phyloP scores from a whole-genome alignment of 352 stramenopile genomes.

The Phytophthora uliginosa region DNA sequence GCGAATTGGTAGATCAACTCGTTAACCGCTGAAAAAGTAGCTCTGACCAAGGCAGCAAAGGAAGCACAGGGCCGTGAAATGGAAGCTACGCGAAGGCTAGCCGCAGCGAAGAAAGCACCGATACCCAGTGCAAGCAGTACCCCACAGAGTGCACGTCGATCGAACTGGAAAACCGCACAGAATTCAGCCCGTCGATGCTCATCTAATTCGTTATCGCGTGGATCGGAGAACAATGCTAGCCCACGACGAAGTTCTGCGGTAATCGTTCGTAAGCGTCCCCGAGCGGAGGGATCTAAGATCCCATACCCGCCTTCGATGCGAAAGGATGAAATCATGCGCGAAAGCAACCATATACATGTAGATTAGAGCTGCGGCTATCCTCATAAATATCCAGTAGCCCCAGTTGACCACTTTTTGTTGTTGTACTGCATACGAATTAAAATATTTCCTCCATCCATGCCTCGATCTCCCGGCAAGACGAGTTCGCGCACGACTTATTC shows the following conservation, averaged over 20 bases:
- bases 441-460: not conserved
- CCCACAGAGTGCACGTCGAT: not conserved
- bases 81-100: constrained; percentile 55
- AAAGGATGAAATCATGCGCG: not conserved
- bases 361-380: not conserved
- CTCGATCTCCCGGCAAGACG: not conserved
- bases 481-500: not conserved
- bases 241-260: not conserved
- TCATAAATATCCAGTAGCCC: not conserved
- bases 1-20: constrained; percentile 54
- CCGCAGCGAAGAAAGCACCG: constrained; percentile 29
- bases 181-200: not conserved
- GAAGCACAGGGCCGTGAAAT: constrained; percentile 55
- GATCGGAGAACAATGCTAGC: not conserved
- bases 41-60: constrained; percentile 42
- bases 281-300: constrained; percentile 42
- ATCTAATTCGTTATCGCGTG: not conserved
- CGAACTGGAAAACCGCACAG: not conserved
- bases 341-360: not conserved
- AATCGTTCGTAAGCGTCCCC: constrained; percentile 33
- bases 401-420: not conserved
- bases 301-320: constrained; percentile 34
- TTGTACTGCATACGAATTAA: not conserved
- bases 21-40: constrained; percentile 51
- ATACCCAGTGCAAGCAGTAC: not conserved